These are phyloP conservation scores for Penicillium coprophilum DNA, from an alignment of 495 filamentous ascomycete genomes.

Conservation along the genomic window DNA sequence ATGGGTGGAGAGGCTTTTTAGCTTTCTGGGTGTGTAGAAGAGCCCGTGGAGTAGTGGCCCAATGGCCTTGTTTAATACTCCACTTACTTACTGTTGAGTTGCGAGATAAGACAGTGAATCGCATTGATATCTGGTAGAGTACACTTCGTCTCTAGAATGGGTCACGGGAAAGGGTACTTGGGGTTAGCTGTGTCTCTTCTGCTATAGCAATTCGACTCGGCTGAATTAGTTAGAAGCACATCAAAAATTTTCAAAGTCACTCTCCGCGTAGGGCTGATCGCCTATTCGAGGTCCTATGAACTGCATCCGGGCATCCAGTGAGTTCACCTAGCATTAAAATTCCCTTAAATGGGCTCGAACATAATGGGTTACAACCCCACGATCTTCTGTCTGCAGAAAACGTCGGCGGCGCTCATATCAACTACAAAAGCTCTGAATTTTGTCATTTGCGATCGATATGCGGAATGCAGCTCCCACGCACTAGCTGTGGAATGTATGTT, in stretches of 20 bases:
- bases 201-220: background rate
- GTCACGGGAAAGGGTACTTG: background rate
- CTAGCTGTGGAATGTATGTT: background rate
- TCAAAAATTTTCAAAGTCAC: background rate
- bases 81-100: background rate
- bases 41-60: background rate
- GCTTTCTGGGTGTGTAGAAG: background rate
- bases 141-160: background rate
- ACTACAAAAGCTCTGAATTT: background rate
- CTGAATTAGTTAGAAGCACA: background rate
- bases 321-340: background rate
- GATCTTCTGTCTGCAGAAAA: constrained; percentile 6
- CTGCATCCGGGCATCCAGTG: constrained; percentile 10
- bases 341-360: background rate
- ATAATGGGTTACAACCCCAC: background rate
- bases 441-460: constrained; percentile 3
- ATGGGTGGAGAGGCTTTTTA: background rate
- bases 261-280: constrained; percentile 1
- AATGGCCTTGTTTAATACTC: too few relatives aligned
- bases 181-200: background rate
- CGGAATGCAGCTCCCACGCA: background rate
- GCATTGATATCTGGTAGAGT: background rate
- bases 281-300: background rate
- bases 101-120: background rate
- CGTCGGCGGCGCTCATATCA: constrained; percentile 6